Base-by-base conservation (phyloP, 1,284 basidiomycete species). In the Leucoagaricus sp. region DNA sequence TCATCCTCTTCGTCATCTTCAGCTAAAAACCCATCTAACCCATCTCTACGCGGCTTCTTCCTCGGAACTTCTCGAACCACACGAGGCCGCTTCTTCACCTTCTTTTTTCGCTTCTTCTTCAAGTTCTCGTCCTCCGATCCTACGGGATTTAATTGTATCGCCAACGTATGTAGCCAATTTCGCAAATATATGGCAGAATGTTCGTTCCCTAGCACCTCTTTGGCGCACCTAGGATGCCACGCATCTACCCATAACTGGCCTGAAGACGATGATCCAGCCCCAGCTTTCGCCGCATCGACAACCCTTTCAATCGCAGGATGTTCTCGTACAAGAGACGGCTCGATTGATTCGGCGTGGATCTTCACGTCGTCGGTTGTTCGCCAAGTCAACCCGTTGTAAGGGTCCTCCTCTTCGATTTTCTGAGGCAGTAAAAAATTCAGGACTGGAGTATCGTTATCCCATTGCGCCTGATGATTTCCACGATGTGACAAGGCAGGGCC, bases 141-240 rank as follows among this genome's bases (percentile, higher is more conserved):
- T 51, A 65, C 50, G 44, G 60, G 52, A 48, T 55, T 78, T 12
- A 84, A 73, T 17, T 85, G 83, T 4, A 96, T 69, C 54, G 85
- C 83, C 8, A 90, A 76, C 15, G 88, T 84, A 26, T 73, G 72
- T 50, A 97, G 78, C 95, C 95, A 98, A 55, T 91, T 85, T 33
- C 88, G 84, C 40, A 97, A 79, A 71, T 91, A 94, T 15, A 78
- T 66, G 0, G 93, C 86, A 57, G 86, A 84, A 3, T 73, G 66
- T 67, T 92, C 86, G 68, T 96, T 97, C 8, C 92, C 93, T 0
- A 98, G 76, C 0, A 96, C 86, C 63, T 96, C 83, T 13, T 81
- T 75, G 1, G 93, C 90, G 33, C 75, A 72, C 51, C 77, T 80
- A 7, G 95, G 95, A 23, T 84, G 83, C 80, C 91, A 96, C 60